Evolutionary conservation across 768 basidiomycete species (phyloP).

Genomic region (Agrocybe pediades): DNA sequence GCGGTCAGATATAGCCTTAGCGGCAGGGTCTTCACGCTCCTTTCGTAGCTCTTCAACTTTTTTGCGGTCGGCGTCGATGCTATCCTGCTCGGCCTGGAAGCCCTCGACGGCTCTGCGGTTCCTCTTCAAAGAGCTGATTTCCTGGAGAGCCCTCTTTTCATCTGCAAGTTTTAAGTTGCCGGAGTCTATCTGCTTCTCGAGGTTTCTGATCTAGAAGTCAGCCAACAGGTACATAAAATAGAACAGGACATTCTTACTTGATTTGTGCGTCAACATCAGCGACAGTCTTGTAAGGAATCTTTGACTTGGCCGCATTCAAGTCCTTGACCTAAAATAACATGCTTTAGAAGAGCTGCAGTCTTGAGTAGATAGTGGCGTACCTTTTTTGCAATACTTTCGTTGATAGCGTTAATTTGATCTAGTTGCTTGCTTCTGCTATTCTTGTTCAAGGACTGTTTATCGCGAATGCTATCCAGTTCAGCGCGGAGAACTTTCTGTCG

Average conservation of each 20-base stretch:
- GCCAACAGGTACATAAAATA: neutral
- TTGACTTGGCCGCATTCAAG: slow-evolving; percentile 77
- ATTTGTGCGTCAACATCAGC: slow-evolving; percentile 88
- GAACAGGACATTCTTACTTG: slow-evolving; percentile 53
- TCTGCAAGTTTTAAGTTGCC: slow-evolving; percentile 91
- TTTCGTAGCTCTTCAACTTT: slow-evolving; percentile 78
- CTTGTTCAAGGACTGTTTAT: slow-evolving; percentile 80
- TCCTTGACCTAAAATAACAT: slow-evolving; percentile 69
- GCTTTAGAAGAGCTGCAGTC: slow-evolving; percentile 7
- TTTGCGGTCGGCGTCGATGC: slow-evolving; percentile 78
- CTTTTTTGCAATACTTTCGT: slow-evolving; percentile 84
- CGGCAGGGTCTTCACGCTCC: slow-evolving; percentile 89
- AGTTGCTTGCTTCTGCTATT: slow-evolving; percentile 64
- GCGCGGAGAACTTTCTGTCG: slow-evolving; percentile 69
- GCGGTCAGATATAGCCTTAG: slow-evolving; percentile 76
- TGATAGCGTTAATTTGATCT: slow-evolving; percentile 77
- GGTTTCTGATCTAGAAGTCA: slow-evolving; percentile 47
- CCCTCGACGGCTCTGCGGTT: slow-evolving; percentile 74
- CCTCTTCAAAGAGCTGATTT: slow-evolving; percentile 77
- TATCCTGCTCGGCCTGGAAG: slow-evolving; percentile 77
- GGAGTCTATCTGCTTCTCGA: slow-evolving; percentile 91
- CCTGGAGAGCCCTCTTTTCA: slow-evolving; percentile 93
- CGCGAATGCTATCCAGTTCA: slow-evolving; percentile 80
- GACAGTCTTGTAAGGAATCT: slow-evolving; percentile 77
- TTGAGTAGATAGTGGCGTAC: slow-evolving; percentile 34